A percentile compares a stretch with the other conserved stretches of the same genome.
Conservation (phyloP, 768 basidiomycete species). For the Tylopilus sp. region DNA sequence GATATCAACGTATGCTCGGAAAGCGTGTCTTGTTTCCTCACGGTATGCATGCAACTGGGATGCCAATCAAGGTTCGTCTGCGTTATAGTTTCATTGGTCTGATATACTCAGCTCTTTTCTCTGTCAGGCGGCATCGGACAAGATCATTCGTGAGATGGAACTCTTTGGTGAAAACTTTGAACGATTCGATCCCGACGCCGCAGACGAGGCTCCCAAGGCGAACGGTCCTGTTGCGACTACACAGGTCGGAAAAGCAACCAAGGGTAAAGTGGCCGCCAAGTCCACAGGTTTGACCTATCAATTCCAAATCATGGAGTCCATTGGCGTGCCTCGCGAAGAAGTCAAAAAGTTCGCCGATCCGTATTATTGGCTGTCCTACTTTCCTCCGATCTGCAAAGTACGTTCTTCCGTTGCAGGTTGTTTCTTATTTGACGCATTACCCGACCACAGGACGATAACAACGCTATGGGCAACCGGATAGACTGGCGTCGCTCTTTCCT, state of each 20-base stretch:
- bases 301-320: conserved; percentile 98
- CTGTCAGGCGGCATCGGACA: conserved; percentile 90
- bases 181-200: conserved; percentile 41
- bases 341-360: conserved; percentile 98
- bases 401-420: conserved; percentile 23
- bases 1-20: conserved; percentile 92
- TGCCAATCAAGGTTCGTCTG: conserved; percentile 93
- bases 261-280: conserved; percentile 92
- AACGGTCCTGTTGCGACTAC: conserved; percentile 41
- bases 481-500: conserved; percentile 96
- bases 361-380: conserved; percentile 88
- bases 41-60: conserved; percentile 95
- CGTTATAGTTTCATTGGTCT: background rate
- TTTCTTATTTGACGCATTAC: background rate
- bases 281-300: conserved; percentile 93
- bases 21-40: conserved; percentile 96
- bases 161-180: conserved; percentile 92
- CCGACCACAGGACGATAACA: conserved; percentile 58
- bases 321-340: conserved; percentile 81
- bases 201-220: conserved; percentile 41
- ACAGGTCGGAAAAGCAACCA: conserved; percentile 81
- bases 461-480: conserved; percentile 86
- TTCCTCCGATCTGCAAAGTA: conserved; percentile 92
- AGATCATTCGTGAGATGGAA: conserved; percentile 95
- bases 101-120: background rate